Conservation (phyloP, 1,139 yeast species). For the Blastobotrys capitulatus region DNA sequence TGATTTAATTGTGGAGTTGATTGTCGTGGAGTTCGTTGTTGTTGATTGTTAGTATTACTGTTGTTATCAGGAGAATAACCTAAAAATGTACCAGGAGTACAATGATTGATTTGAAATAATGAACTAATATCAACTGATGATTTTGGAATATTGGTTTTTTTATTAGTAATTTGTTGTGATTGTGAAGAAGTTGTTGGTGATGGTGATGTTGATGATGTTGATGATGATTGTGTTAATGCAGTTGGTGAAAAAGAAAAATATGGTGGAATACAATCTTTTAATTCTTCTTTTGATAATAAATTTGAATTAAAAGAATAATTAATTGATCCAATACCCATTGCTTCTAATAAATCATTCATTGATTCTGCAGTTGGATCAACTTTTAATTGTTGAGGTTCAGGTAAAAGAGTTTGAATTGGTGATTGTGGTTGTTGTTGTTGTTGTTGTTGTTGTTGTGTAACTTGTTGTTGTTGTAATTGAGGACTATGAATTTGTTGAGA, state of each 20-base stretch:
- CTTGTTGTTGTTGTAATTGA: conserved; percentile 4
- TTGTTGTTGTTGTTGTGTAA: conserved; percentile 11
- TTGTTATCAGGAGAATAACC: conserved; percentile 10
- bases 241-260: conserved; percentile 38
- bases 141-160: background rate
- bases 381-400: conserved; percentile 3
- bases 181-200: background rate
- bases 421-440: conserved; percentile 38
- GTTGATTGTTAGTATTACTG: background rate
- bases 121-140: conserved; percentile 4
- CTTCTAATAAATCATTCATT: conserved; percentile 30
- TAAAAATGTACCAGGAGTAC: conserved; percentile 10
- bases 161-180: background rate
- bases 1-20: conserved; percentile 3
- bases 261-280: conserved; percentile 35
- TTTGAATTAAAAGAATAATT: conserved; percentile 33
- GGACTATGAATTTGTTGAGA: conserved; percentile 10
- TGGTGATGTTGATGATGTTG: background rate
- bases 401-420: conserved; percentile 13
- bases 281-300: conserved; percentile 33
- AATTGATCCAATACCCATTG: conserved; percentile 32
- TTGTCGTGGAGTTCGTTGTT: conserved; percentile 4
- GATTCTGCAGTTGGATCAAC: conserved; percentile 27
- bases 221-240: background rate
- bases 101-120: conserved; percentile 17